phyloP scores from a whole-genome alignment of 2,329 filamentous ascomycete genomes.

The Ophiostoma piceae region DNA sequence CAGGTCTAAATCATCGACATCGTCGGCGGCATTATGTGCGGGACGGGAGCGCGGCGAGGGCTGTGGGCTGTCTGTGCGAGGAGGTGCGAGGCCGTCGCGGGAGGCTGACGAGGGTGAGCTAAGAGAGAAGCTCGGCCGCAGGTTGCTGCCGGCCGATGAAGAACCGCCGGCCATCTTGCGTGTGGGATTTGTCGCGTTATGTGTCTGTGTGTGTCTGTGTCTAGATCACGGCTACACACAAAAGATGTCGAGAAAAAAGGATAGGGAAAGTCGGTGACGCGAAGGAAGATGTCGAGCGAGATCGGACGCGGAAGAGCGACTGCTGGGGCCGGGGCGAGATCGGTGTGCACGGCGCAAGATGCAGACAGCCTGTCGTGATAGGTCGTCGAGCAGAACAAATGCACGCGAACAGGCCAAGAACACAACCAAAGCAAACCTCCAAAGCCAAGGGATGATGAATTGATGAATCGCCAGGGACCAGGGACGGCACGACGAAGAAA shows the following conservation, averaged over 20 bases:
- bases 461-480: background rate
- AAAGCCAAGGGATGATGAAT: background rate
- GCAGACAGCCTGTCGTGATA: background rate
- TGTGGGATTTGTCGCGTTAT: background rate
- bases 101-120: conserved; percentile 16
- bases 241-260: background rate
- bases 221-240: background rate
- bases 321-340: background rate
- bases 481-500: background rate
- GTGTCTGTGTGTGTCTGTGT: background rate
- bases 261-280: background rate
- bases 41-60: conserved; percentile 25
- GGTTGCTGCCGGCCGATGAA: conserved; percentile 42
- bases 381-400: background rate
- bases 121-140: conserved; percentile 43
- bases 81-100: conserved; percentile 7
- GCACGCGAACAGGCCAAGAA: background rate
- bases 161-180: conserved; percentile 17
- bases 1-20: conserved; percentile 24
- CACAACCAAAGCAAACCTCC: background rate
- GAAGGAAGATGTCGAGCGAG: background rate
- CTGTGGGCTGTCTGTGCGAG: conserved; percentile 19
- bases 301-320: background rate
- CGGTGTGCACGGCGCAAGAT: background rate
- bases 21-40: conserved; percentile 23